These are phyloP conservation scores for Phytophthora tentaculata DNA, from an alignment of 352 stramenopile genomes.

Conservation along the genomic window DNA sequence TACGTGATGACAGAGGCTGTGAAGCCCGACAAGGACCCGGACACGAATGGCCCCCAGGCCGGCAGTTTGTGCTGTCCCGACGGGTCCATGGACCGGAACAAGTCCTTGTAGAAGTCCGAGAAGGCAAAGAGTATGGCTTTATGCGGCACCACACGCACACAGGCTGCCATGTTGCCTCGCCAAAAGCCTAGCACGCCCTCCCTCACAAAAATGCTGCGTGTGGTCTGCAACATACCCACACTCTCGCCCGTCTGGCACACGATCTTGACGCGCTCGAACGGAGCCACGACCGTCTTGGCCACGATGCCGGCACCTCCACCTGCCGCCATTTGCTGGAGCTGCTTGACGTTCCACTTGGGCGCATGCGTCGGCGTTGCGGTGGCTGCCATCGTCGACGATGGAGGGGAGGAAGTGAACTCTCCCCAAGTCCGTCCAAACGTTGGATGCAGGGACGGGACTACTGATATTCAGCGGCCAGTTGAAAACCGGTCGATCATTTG, in stretches of 20 bases:
- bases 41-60: conserved; percentile 63
- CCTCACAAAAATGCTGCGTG: conserved; percentile 54
- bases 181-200: conserved; percentile 77
- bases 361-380: not conserved
- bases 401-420: not conserved
- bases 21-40: conserved; percentile 81
- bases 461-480: not conserved
- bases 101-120: conserved; percentile 89
- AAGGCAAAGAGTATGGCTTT: conserved; percentile 86
- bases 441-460: not conserved
- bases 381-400: conserved; percentile 5
- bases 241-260: conserved; percentile 81
- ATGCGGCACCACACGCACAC: conserved; percentile 80
- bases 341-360: conserved; percentile 51
- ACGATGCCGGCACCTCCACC: conserved; percentile 77
- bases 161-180: conserved; percentile 77
- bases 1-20: conserved; percentile 89
- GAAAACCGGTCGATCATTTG: not conserved
- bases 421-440: not conserved
- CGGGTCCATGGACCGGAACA: conserved; percentile 51
- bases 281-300: conserved; percentile 82
- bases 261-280: conserved; percentile 88
- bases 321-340: conserved; percentile 73
- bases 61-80: conserved; percentile 40
- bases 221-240: conserved; percentile 78